Conservation (phyloP, 345 rosid species). For the Mangifera indica region DNA sequence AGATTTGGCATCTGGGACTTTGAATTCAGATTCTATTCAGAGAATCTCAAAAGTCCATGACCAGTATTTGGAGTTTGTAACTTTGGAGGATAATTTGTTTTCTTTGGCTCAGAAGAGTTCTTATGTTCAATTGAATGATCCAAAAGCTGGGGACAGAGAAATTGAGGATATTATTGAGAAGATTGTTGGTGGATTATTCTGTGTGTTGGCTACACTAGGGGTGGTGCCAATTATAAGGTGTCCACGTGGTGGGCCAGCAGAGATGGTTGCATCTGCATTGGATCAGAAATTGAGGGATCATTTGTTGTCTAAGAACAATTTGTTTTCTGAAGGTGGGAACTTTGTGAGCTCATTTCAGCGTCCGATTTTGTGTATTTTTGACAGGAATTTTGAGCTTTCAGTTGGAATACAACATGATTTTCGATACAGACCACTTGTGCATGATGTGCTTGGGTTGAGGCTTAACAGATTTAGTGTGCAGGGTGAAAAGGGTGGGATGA, state of each 20-base stretch:
- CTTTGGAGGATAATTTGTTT: slow-evolving; percentile 83
- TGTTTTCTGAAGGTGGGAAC: slow-evolving; percentile 88
- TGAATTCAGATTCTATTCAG: slow-evolving; percentile 61
- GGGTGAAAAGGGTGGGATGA: slow-evolving; percentile 90
- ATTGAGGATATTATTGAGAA: slow-evolving; percentile 80
- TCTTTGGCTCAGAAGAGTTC: slow-evolving; percentile 74
- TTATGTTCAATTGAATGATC: slow-evolving; percentile 93
- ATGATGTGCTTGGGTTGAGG: slow-evolving; percentile 89
- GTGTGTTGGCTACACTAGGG: slow-evolving; percentile 76
- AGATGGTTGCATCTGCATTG: slow-evolving; percentile 91
- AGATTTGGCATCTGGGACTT: slow-evolving; percentile 80
- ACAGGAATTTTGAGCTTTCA: slow-evolving; percentile 80
- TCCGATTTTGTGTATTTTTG: slow-evolving; percentile 86
- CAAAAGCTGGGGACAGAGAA: slow-evolving; percentile 89
- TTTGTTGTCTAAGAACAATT: slow-evolving; percentile 82
- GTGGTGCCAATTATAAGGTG: slow-evolving; percentile 88
- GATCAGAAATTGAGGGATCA: slow-evolving; percentile 97
- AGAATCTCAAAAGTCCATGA: slow-evolving; percentile 81
- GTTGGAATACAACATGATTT: slow-evolving; percentile 95
- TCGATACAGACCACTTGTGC: slow-evolving; percentile 91
- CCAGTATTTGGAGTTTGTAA: slow-evolving; percentile 92
- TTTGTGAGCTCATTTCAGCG: slow-evolving; percentile 85
- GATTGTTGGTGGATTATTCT: slow-evolving; percentile 77
- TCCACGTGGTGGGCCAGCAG: slow-evolving; percentile 89
- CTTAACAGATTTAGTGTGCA: slow-evolving; percentile 79